Percentiles rank a stretch among this genome's conserved stretches.
Conservation (phyloP, 129 eudicot species). For the Glebionis coronaria region DNA sequence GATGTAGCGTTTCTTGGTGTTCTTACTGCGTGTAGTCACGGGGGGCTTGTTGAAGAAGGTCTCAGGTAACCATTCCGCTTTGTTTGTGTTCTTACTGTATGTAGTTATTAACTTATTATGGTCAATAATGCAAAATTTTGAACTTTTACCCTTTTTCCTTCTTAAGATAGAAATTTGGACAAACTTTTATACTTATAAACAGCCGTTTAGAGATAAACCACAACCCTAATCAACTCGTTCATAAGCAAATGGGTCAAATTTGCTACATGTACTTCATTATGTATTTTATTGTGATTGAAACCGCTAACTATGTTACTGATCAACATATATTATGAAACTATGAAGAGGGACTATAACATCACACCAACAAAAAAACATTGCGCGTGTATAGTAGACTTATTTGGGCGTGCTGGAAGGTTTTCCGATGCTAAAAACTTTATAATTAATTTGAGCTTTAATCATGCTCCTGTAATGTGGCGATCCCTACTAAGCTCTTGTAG, state of each 20-base stretch:
- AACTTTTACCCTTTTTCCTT: neutral
- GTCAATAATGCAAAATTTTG: too few species aligned
- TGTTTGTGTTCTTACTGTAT: neutral
- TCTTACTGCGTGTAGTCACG: constrained; percentile 59
- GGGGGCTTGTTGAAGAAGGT: constrained; percentile 50
- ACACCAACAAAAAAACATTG: constrained; percentile 46
- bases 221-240: neutral
- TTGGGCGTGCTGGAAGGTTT: constrained; percentile 49
- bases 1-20: constrained; percentile 46
- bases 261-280: neutral
- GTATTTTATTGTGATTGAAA: constrained; percentile 2
- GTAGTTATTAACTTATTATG: too few species aligned
- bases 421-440: constrained; percentile 45
- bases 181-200: too few species aligned
- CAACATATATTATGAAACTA: constrained; percentile 36
- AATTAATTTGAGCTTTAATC: constrained; percentile 25
- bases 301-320: constrained; percentile 5
- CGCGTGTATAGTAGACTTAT: constrained; percentile 41
- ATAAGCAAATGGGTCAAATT: constrained; percentile 1
- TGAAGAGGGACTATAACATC: constrained; percentile 35
- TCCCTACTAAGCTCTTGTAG: constrained; percentile 45
- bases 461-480: constrained; percentile 44
- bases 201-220: neutral
- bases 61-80: constrained; percentile 22
- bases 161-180: neutral